Conservation (phyloP, 257 asterid genomes). For the Nicotiana obtusifolia region DNA sequence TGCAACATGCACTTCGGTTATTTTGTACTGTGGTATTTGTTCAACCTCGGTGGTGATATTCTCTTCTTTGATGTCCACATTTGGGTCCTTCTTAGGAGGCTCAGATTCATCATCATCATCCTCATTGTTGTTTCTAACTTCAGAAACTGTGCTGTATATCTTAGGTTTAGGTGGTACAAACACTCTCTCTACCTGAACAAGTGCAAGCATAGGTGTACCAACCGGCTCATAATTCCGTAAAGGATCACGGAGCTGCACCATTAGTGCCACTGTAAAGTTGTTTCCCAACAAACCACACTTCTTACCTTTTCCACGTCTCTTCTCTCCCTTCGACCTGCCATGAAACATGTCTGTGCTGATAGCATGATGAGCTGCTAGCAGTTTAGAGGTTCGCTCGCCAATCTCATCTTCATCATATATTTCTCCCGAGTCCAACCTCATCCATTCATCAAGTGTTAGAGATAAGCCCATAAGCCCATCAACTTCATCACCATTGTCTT, state of each 20-base stretch:
- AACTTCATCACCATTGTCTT: constrained; percentile 57
- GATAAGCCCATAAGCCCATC: constrained; percentile 94
- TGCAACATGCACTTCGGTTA: constrained; percentile 77
- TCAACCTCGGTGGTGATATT: constrained; percentile 39
- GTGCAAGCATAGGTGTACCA: constrained; percentile 95
- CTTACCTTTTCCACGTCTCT: constrained; percentile 60
- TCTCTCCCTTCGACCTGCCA: constrained; percentile 71
- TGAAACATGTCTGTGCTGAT: constrained; percentile 51
- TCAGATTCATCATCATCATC: constrained; percentile 28
- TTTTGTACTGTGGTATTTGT: constrained; percentile 57
- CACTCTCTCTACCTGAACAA: constrained; percentile 91
- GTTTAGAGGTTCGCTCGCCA: constrained; percentile 61
- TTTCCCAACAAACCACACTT: constrained; percentile 81
- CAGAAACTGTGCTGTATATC: constrained; percentile 55
- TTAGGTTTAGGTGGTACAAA: constrained; percentile 87
- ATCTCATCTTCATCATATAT: constrained; percentile 62
- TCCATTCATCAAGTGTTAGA: constrained; percentile 92
- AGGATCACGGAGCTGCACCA: constrained; percentile 98
- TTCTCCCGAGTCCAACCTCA: constrained; percentile 91
- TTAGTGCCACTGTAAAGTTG: constrained; percentile 85
- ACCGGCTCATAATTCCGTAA: constrained; percentile 80
- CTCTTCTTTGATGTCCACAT: constrained; percentile 40
- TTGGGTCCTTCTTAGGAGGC: constrained; percentile 16
- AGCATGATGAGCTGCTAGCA: constrained; percentile 94
- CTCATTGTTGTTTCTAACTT: constrained; percentile 25